Base-by-base conservation (phyloP, 306 rosid species). In the Elaeagnus macrophylla region DNA sequence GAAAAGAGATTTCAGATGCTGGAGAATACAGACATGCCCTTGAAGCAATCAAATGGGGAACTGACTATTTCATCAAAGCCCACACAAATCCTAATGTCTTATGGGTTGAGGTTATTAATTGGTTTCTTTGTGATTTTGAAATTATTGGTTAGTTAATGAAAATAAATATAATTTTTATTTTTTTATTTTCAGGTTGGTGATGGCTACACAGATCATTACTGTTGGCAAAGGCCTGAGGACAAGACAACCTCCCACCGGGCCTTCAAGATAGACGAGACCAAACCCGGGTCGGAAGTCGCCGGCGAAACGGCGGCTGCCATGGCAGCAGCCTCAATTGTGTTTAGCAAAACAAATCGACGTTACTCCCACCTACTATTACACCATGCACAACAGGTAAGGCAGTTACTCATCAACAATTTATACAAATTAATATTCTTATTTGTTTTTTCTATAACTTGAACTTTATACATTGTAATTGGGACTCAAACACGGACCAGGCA, bases 211-310 rank as follows among this genome's bases (percentile, higher is more conserved):
- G 97, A 85, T 61, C 97, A 89, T 75, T 89, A 83, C 48, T 89
- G 97, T 57, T 89, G 97, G 97, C 95, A 89, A 65, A 73, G 97
- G 51, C 83, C 97, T 13, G 93, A 89, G 61, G 97, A 89, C 51
- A 89, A 82, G 95, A 81, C 86, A 0, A 89, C 97, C 0, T 80
- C 97, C 0, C 84, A 95, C 5, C 81, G 60, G 53, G 89, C 95
- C 41, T 85, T 72, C 54, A 82, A 70, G 74, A 53, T 89, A 3
- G 86, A 89, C 14, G 66, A 41, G 18, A 57, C 71, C 43, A 75
- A 77, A 19, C 89, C 93, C 3, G 97, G 97, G 6, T 85, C 97
- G 0, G 97, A 89, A 15, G 56, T 81, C 0, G 93, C 82, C 0
- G 97, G 93, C 0, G 97, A 88, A 67, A 82, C 88, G 0, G 86